These are phyloP conservation scores for Huntiella bhutanensis DNA, from an alignment of 2,329 filamentous ascomycete genomes.

Conservation along the genomic window DNA sequence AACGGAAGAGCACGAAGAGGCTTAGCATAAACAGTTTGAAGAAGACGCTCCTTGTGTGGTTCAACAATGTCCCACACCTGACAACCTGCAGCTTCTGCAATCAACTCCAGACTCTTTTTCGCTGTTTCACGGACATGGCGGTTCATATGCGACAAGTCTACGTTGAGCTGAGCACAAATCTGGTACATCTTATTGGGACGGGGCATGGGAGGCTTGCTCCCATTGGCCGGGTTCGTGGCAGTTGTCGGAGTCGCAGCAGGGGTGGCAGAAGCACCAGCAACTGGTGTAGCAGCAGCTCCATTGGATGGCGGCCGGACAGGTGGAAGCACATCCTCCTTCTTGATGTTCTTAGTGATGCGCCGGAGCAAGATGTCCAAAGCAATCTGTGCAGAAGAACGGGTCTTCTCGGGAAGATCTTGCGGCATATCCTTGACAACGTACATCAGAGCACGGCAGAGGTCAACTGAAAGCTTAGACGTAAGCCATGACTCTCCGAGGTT, in stretches of 20 bases:
- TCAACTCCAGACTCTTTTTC: slow-evolving; percentile 58
- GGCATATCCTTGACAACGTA: slow-evolving; percentile 99
- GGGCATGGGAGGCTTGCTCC: slow-evolving; percentile 21
- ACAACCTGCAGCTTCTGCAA: slow-evolving; percentile 58
- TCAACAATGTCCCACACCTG: slow-evolving; percentile 77
- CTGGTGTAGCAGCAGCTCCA: neutral
- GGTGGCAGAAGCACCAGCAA: neutral
- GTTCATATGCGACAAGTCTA: slow-evolving; percentile 88
- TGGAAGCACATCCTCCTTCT: slow-evolving; percentile 55
- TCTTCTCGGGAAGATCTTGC: slow-evolving; percentile 77
- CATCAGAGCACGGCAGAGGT: slow-evolving; percentile 79
- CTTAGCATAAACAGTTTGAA: slow-evolving; percentile 90
- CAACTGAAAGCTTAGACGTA: slow-evolving; percentile 51
- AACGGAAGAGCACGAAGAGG: slow-evolving; percentile 85
- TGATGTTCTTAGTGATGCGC: slow-evolving; percentile 58
- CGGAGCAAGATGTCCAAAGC: slow-evolving; percentile 65
- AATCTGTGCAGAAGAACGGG: slow-evolving; percentile 61
- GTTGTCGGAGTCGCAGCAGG: neutral
- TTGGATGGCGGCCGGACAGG: neutral
- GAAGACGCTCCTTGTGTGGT: slow-evolving; percentile 72
- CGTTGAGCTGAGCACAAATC: slow-evolving; percentile 70
- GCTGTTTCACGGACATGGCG: slow-evolving; percentile 80
- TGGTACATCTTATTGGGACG: slow-evolving; percentile 25
- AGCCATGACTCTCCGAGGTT: slow-evolving; percentile 75
- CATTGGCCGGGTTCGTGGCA: neutral